Base-by-base conservation (phyloP, 169 alveolate species). In the Eimeria sp. region DNA sequence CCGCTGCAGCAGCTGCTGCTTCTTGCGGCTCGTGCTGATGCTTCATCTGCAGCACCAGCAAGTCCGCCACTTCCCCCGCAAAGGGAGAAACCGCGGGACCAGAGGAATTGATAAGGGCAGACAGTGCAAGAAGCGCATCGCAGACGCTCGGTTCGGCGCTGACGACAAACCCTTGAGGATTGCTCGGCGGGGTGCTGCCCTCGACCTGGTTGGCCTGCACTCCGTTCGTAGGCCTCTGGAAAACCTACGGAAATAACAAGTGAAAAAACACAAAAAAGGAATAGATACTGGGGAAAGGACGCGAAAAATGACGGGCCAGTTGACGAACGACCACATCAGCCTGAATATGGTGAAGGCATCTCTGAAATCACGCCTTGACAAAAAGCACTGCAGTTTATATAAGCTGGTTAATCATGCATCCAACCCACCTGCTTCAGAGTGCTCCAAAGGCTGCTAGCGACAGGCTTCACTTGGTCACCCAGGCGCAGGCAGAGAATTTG, bases 71-170 rank as follows among this genome's bases (percentile, higher is more conserved):
- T 14, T 93, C 96, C 40, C 80, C 93, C 64, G 93, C 96, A 52
- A 93, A 93, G 30, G 91, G 90, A 37, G 76, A 43, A 20, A 88
- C 85, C 78, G 96, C 90, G 23, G 91, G 80, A 9, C 96, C 96
- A 4, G 96, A 71, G 54, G 96, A 98, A 83, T 97, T 98, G 58
- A 98, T 96, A 85, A 98, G 95, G 68, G 99, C 98, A 54, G 98
- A 97, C 20, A 97, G 96, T 40, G 99, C 98, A 80, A 98, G 96
- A 91, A 98, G 95, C 27, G 98, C 99, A 95, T 98, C 99, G 60
- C 91, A 85, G 25, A 85, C 91, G 30, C 91, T 85, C 82, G 91
- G 91, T 62, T 85, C 91, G 37, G 91, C 60, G 91, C 91, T 85
- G 78, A 85, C 91, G 30, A 85, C 60, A 37, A 85, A 85, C 27